Base-by-base conservation (phyloP, 305 asterid genomes). In the Fraxinus xanthoxyloides region DNA sequence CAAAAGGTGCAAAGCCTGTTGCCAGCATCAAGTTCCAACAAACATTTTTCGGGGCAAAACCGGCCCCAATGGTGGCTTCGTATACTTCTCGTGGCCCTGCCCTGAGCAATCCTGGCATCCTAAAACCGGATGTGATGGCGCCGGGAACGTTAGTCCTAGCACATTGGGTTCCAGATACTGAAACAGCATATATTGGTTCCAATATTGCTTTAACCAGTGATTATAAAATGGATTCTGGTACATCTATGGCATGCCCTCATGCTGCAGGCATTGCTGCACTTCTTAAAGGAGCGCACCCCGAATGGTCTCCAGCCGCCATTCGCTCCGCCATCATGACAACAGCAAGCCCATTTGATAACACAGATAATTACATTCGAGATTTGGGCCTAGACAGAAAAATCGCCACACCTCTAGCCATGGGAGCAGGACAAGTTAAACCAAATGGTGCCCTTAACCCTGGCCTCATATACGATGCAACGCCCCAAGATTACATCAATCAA, bases 161-260 rank as follows among this genome's bases (percentile, higher is more conserved):
- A 77, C 80, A 92, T 2, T 90, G 82, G 86, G 81, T 23, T 79
- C 92, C 93, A 0, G 7, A 76, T 21, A 7, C 6, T 1, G 0
- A 0, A 7, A 6, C 79, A 2, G 73, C 87, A 23, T 0, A 0
- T 0, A 76, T 90, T 24, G 87, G 87, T 36, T 6, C 61, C 0
- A 36, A 30, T 21, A 67, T 85, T 4, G 12, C 0, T 5, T 73
- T 89, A 40, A 43, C 88, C 7, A 87, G 38, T 10, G 84, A 88
- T 15, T 92, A 32, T 31, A 8, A 10, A 3, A 43, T 65, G 1
- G 2, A 12, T 6, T 84, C 94, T 0, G 94, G 97, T 28, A 89
- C 93, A 5, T 90, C 94, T 1, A 89, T 90, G 97, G 87, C 93
- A n/a, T 87, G 93, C 28, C 94, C 94, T 19, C 93, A 92, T 56